Evolutionary conservation across 176 grass and related monocot genomes (phyloP), one percentile per base, ranked within the genome.

Genomic region (Aegilops tauschii): DNA sequence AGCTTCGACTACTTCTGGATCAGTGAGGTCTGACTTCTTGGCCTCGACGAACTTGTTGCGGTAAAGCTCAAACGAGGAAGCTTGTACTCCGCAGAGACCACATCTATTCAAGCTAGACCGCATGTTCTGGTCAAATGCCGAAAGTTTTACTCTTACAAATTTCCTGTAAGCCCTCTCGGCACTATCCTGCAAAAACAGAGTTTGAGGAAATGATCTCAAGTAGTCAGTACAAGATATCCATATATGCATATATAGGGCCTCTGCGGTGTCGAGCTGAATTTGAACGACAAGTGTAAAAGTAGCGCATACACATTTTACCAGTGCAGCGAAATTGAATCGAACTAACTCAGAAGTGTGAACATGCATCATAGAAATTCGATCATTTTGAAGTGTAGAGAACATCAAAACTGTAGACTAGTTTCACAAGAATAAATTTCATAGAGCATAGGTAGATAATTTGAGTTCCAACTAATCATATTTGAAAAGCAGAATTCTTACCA

Each of bases 1-100:
- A 69, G 87, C 91, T 63, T 82, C 78, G 67, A 78, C 80, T 76
- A 90, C 87, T 61, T 90, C 91, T 12, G 91, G 59, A 69, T 63
- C 67, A 27, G 65, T 82, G 59, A 87, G 70, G 30, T 86, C 87
- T 8, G 75, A 65, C 66, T 86, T 93, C 65, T 90, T 95, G 29
- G 68, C 77, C 25, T 90, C 80, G 7, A 87, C 69, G 74, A 89
- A 91, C 76, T 93, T 89, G 78, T 93, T 84, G 36, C 80, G 87
- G 77, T 93, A 92, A 58, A 87, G 84, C 18, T 91, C 90, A 82
- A 98, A 94, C 5, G 87, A 83, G 40, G 83, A 91, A 36, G 90
- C 87, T 67, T 81, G 83, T 89, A 84, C 91, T 76, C 96, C 96
- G 80, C 96, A 98, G 56, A 98, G 88, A 42, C 93, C 91, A 44